A percentile compares a stretch with the other conserved stretches of the same genome.
Conservation (phyloP, 2,329 filamentous ascomycete genomes). For the Cercospora brassicicola region DNA sequence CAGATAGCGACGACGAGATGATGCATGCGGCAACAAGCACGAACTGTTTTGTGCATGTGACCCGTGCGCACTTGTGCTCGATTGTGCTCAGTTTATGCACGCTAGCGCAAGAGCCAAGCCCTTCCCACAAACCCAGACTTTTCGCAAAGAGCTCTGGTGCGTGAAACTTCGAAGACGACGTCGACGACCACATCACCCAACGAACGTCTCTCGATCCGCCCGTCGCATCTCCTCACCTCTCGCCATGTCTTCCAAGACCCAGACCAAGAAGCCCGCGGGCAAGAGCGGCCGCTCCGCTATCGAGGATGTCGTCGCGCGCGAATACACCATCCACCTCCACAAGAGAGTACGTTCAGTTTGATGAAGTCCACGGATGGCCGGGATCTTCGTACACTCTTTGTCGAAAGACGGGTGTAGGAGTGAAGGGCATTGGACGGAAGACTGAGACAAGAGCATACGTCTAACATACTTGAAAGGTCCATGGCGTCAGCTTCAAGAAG, state of each 20-base stretch:
- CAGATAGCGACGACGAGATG: neutral
- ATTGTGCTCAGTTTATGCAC: neutral
- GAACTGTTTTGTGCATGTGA: conserved; percentile 1
- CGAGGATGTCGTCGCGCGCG: conserved; percentile 96
- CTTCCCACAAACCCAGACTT: neutral
- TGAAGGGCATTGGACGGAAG: conserved; percentile 62
- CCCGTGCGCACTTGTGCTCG: neutral
- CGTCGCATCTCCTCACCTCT: conserved; percentile 14
- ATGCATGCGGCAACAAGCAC: neutral
- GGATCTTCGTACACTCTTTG: conserved; percentile 4
- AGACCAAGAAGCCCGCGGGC: conserved; percentile 60
- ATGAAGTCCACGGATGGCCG: conserved; percentile 66
- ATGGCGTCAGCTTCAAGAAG: conserved; percentile 99
- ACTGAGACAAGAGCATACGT: conserved; percentile 55
- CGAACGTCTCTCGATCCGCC: conserved; percentile 17
- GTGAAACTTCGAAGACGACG: conserved; percentile 15
- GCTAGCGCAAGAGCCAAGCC: neutral
- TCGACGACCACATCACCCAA: conserved; percentile 17
- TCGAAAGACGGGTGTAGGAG: conserved; percentile 5
- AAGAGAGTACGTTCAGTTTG: conserved; percentile 89
- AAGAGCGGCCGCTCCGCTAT: conserved; percentile 86
- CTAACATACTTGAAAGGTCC: conserved; percentile 63
- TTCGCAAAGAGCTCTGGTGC: neutral
- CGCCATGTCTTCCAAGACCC: conserved; percentile 46
- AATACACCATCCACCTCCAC: conserved; percentile 99